Percentiles rank a stretch among this genome's conserved stretches.
phyloP scores from a whole-genome alignment of 202 grass and related monocot species.

The Carex sylvatica region DNA sequence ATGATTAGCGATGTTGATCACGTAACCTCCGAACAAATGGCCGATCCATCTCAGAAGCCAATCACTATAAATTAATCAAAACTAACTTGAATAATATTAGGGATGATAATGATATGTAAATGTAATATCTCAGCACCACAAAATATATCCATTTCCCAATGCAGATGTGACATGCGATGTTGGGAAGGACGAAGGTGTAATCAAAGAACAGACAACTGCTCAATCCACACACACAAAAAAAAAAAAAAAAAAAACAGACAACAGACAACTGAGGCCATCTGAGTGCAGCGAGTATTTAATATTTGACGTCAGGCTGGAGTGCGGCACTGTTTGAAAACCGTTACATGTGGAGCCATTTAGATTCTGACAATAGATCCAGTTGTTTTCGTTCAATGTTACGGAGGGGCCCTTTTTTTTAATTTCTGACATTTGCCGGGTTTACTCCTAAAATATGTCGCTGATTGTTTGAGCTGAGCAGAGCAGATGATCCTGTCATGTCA shows the following conservation, averaged over 20 bases:
- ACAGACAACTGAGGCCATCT: conserved; percentile 8
- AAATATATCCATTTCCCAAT: neutral
- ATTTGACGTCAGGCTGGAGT: neutral
- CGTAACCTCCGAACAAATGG: neutral
- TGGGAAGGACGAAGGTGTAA: neutral
- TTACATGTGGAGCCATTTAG: conserved; percentile 10
- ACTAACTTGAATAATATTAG: neutral
- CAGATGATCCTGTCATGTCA: too few relatives aligned
- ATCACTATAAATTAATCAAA: neutral
- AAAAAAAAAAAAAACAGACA: neutral
- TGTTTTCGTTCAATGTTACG: neutral
- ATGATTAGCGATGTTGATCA: neutral
- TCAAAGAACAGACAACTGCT: neutral
- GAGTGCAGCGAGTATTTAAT: too few relatives aligned
- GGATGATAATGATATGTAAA: neutral
- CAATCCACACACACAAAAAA: too few relatives aligned
- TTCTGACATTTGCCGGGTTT: too few relatives aligned
- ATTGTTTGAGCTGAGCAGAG: too few relatives aligned
- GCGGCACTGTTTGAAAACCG: neutral
- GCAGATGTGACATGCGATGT: neutral
- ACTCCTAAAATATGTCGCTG: too few relatives aligned
- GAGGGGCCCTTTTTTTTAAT: neutral
- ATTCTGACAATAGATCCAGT: neutral
- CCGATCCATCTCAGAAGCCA: neutral
- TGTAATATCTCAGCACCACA: neutral